phyloP scores from a whole-genome alignment of 306 rosid genomes.

The Begonia fuchsioides region DNA sequence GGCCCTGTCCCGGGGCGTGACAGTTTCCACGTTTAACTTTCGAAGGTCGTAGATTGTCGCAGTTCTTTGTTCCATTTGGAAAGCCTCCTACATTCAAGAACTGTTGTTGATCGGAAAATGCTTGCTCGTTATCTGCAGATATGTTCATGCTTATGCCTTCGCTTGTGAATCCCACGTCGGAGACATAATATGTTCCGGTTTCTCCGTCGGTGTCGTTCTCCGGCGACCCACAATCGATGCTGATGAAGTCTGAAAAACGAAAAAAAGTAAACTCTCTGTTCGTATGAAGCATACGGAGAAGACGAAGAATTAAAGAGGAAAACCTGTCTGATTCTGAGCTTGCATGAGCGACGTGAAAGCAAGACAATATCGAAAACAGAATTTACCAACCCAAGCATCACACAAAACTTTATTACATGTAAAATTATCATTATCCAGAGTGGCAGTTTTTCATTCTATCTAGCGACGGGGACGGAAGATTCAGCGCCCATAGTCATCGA shows the following conservation, averaged over 20 bases:
- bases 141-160: no score
- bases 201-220: constrained; percentile 7
- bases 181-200: constrained; percentile 5
- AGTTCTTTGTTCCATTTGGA: constrained; percentile 11
- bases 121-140: no score
- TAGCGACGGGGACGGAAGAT: no score
- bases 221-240: constrained; percentile 22
- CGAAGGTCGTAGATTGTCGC: constrained; percentile 11
- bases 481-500: neutral
- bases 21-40: no score
- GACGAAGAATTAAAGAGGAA: neutral
- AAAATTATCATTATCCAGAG: no score
- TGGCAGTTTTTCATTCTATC: no score
- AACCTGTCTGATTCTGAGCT: constrained; percentile 11
- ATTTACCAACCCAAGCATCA: no score
- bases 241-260: constrained; percentile 15
- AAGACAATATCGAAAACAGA: no score
- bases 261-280: neutral
- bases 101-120: neutral
- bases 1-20: no score
- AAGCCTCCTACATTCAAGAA: constrained; percentile 11
- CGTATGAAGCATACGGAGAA: neutral
- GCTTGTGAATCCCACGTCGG: constrained; percentile 6
- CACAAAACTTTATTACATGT: no score
- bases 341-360: neutral